Percentiles rank a stretch among this genome's conserved stretches.
Evolutionary conservation across 371 early-diverging fungal species (phyloP).

Genomic region (Rhizopus delemar): DNA sequence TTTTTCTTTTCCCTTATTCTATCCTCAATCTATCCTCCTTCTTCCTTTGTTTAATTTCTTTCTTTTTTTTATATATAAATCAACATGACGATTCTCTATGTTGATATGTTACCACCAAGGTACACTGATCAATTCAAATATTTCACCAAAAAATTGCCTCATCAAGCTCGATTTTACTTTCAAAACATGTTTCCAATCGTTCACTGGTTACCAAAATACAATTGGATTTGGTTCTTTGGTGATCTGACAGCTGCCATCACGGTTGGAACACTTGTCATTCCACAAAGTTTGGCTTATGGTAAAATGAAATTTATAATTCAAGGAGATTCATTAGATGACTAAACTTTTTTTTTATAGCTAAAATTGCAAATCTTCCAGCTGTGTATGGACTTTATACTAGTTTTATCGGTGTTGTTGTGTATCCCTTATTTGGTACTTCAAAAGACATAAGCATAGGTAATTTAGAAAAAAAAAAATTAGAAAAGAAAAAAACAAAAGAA

Average conservation of each 20-base stretch:
- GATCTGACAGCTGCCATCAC: conserved; percentile 77
- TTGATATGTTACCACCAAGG: conserved; percentile 17
- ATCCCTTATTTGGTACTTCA: conserved; percentile 80
- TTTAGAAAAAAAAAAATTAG: neutral
- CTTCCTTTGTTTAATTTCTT: conserved; percentile 8
- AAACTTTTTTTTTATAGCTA: conserved; percentile 44
- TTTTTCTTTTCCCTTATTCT: neutral
- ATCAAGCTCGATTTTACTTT: conserved; percentile 25
- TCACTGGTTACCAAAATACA: conserved; percentile 73
- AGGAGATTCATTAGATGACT: too few relatives aligned
- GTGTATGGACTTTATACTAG: conserved; percentile 87
- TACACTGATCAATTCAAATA: conserved; percentile 15
- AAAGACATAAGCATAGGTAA: conserved; percentile 86
- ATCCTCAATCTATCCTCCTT: neutral
- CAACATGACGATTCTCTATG: conserved; percentile 22
- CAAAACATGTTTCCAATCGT: conserved; percentile 61
- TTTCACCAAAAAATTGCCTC: conserved; percentile 9
- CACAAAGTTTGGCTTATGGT: conserved; percentile 83
- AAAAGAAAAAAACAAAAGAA: neutral
- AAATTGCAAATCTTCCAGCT: conserved; percentile 80
- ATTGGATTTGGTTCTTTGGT: conserved; percentile 66
- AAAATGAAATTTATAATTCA: conserved; percentile 7
- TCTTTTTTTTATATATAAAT: neutral
- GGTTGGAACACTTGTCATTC: conserved; percentile 74
- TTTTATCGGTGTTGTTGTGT: conserved; percentile 76